phyloP scores from a whole-genome alignment of 169 alveolate species.

The Cystoisospora suis region DNA sequence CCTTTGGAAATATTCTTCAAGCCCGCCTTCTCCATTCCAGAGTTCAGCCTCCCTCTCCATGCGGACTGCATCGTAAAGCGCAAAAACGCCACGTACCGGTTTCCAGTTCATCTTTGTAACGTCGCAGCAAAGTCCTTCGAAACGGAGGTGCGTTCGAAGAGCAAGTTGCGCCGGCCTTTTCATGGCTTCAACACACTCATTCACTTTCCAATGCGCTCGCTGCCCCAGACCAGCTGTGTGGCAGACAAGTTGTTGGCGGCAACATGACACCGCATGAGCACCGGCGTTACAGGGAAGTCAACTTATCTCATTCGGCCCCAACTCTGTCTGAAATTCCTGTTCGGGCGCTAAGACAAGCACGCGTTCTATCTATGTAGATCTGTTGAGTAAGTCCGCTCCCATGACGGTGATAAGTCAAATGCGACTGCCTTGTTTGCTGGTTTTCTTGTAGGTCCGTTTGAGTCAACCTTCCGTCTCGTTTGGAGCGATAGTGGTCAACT shows the following conservation, averaged over 20 bases:
- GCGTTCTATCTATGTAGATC: no score
- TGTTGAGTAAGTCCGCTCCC: no score
- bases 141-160: slow-evolving; percentile 39
- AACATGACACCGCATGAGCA: no score
- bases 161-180: not conserved
- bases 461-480: slow-evolving; percentile 60
- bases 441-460: slow-evolving; percentile 34
- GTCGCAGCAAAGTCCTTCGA: slow-evolving; percentile 57
- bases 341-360: no score
- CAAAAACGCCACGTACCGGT: slow-evolving; percentile 10
- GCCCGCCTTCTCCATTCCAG: slow-evolving; percentile 50
- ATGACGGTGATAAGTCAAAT: no score
- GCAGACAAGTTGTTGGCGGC: not conserved
- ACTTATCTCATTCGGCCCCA: no score
- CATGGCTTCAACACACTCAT: not conserved
- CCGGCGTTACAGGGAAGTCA: no score
- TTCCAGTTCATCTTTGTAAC: slow-evolving; percentile 38
- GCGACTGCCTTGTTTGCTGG: not conserved
- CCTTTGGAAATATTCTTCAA: slow-evolving; percentile 40
- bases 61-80: slow-evolving; percentile 52
- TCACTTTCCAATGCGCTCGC: not conserved
- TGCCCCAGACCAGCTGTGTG: not conserved
- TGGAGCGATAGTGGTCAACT: slow-evolving; percentile 66
- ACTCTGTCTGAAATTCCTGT: no score
- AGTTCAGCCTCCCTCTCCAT: slow-evolving; percentile 45